A percentile compares a stretch with the other conserved stretches of the same genome.
These are phyloP conservation scores for Xylaria palmicola DNA, from an alignment of 495 filamentous ascomycete genomes.

Conservation along the genomic window DNA sequence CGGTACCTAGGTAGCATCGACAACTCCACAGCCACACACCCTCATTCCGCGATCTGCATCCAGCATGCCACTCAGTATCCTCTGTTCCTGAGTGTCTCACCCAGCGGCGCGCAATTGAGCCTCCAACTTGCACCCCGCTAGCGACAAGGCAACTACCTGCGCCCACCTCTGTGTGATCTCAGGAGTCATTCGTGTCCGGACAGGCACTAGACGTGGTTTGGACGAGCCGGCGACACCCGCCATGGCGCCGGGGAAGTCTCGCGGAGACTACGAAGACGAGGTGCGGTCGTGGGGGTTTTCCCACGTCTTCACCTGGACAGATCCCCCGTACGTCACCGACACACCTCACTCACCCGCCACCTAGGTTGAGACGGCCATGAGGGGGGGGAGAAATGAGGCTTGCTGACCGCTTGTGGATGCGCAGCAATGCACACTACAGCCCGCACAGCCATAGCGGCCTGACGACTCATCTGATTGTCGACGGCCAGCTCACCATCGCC, in stretches of 20 bases:
- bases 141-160: background rate
- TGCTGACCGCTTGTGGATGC: constrained; percentile 14
- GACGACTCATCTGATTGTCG: constrained; percentile 76
- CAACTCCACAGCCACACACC: constrained; percentile 7
- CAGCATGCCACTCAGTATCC: background rate
- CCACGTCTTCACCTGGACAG: constrained; percentile 78
- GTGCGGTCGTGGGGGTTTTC: constrained; percentile 75
- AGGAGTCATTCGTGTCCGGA: background rate
- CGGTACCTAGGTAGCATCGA: background rate
- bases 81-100: constrained; percentile 8
- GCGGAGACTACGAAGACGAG: constrained; percentile 49
- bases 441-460: constrained; percentile 69
- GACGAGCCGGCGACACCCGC: background rate
- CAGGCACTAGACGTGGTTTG: background rate
- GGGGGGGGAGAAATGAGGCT: constrained; percentile 6
- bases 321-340: constrained; percentile 63
- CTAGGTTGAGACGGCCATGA: constrained; percentile 2
- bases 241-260: constrained; percentile 19
- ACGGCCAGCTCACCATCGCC: constrained; percentile 66
- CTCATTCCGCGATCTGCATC: background rate
- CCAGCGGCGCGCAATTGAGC: background rate
- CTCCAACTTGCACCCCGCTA: constrained; percentile 1
- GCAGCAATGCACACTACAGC: constrained; percentile 64
- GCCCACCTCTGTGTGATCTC: background rate
- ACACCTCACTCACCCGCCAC: background rate